Evolutionary conservation across 768 basidiomycete genomes (phyloP).

Genomic region (Phanerodontia chrysosporium): DNA sequence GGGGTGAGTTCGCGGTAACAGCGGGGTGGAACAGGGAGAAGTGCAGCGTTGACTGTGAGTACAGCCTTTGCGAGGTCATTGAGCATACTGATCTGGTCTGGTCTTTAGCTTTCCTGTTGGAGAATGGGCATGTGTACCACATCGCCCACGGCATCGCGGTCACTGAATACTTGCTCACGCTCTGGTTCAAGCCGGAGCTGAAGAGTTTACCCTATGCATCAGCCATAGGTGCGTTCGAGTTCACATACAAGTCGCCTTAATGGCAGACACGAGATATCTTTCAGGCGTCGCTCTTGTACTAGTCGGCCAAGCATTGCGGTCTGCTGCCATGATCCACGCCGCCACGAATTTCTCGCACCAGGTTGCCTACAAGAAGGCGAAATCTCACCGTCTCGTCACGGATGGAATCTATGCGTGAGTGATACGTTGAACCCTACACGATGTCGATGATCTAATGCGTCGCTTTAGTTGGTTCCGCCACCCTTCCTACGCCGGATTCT

Average conservation of each 20-base stretch:
- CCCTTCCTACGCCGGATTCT: slow-evolving; percentile 96
- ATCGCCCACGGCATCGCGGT: slow-evolving; percentile 77
- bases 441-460: slow-evolving; percentile 6
- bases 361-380: slow-evolving; percentile 70
- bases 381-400: slow-evolving; percentile 77
- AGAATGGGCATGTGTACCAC: slow-evolving; percentile 86
- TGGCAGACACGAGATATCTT: too few relatives aligned
- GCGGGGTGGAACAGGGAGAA: slow-evolving; percentile 94
- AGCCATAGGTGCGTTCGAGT: slow-evolving; percentile 52
- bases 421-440: neutral
- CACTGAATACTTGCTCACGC: slow-evolving; percentile 70
- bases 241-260: too few relatives aligned
- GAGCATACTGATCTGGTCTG: neutral
- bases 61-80: neutral
- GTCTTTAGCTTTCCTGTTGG: slow-evolving; percentile 79
- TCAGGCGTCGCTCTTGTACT: slow-evolving; percentile 64
- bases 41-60: slow-evolving; percentile 89
- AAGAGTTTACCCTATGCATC: slow-evolving; percentile 62
- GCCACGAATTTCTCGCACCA: slow-evolving; percentile 90
- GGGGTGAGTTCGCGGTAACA: slow-evolving; percentile 92
- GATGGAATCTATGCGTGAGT: slow-evolving; percentile 85
- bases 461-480: slow-evolving; percentile 75
- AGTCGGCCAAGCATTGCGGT: slow-evolving; percentile 74
- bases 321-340: slow-evolving; percentile 95
- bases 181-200: slow-evolving; percentile 60